phyloP scores from a whole-genome alignment of 176 grass and related monocot species.

The Saccharum spontaneum region DNA sequence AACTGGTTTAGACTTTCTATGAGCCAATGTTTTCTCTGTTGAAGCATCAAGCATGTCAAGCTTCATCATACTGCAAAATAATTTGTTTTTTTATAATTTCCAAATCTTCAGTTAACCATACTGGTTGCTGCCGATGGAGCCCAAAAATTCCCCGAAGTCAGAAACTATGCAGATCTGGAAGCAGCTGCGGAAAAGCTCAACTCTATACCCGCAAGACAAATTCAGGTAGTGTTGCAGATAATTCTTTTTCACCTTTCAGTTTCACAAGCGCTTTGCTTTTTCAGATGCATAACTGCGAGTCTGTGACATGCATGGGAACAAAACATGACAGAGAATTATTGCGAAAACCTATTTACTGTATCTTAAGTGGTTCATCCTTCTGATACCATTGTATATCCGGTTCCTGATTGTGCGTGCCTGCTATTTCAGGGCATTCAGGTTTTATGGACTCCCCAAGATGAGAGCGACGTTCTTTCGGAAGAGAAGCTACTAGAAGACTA shows the following conservation, averaged over 20 bases:
- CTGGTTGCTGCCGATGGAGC: slow-evolving; percentile 31
- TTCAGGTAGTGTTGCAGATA: background rate
- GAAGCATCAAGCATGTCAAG: background rate
- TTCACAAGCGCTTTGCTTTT: background rate
- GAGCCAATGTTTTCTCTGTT: background rate
- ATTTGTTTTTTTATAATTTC: background rate
- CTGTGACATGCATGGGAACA: background rate
- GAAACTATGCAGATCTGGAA: slow-evolving; percentile 15
- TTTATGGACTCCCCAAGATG: slow-evolving; percentile 25
- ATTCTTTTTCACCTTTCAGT: background rate
- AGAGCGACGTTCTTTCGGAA: slow-evolving; percentile 18
- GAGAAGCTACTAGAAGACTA: slow-evolving; percentile 17
- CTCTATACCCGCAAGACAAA: background rate
- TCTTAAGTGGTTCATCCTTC: background rate
- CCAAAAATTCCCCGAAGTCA: background rate
- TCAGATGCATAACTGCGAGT: background rate
- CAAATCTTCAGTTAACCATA: slow-evolving; percentile 30
- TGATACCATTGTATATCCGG: background rate
- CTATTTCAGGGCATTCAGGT: slow-evolving; percentile 21
- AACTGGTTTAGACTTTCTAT: background rate
- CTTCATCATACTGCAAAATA: background rate
- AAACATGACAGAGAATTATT: background rate
- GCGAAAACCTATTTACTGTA: background rate
- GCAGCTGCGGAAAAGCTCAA: slow-evolving; percentile 20
- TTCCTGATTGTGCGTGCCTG: background rate